A percentile compares a stretch with the other conserved stretches of the same genome.
Evolutionary conservation across 192 early-diverging fungal species (phyloP).

Genomic region (Spizellomyces sp.): DNA sequence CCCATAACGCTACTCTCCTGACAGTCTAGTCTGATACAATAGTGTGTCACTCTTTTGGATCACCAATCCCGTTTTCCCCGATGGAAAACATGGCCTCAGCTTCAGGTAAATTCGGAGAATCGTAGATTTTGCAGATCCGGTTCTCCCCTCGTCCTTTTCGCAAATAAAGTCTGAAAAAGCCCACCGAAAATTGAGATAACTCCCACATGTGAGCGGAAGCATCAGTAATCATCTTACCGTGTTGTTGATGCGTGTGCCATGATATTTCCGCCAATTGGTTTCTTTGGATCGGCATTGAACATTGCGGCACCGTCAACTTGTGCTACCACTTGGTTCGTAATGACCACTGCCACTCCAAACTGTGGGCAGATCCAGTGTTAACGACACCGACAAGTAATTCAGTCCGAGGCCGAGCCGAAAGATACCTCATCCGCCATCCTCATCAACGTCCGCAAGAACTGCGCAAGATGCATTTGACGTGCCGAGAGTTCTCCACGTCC

Average conservation of each 20-base stretch:
- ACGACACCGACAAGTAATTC: background rate
- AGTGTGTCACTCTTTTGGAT: slow-evolving; percentile 68
- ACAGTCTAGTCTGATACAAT: no score
- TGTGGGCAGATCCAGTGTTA: slow-evolving; percentile 21
- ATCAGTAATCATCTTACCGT: slow-evolving; percentile 53
- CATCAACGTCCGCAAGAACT: slow-evolving; percentile 82
- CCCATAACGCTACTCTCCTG: no score
- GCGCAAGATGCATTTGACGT: slow-evolving; percentile 91
- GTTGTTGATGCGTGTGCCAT: slow-evolving; percentile 98
- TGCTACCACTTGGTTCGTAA: slow-evolving; percentile 98
- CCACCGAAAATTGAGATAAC: slow-evolving; percentile 1
- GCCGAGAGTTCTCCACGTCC: slow-evolving; percentile 95
- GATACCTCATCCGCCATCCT: slow-evolving; percentile 88
- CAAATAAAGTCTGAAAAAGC: slow-evolving; percentile 68
- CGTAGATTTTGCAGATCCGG: slow-evolving; percentile 95
- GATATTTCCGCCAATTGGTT: slow-evolving; percentile 97
- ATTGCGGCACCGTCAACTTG: slow-evolving; percentile 87
- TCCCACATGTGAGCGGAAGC: background rate
- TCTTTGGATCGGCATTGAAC: slow-evolving; percentile 90
- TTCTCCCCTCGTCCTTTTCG: slow-evolving; percentile 91
- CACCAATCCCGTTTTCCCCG: slow-evolving; percentile 82
- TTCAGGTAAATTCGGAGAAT: slow-evolving; percentile 92
- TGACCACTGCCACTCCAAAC: slow-evolving; percentile 96
- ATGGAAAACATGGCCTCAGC: slow-evolving; percentile 93
- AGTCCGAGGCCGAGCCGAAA: background rate